Conservation (phyloP, 2,329 filamentous ascomycete species). For the Hypoxylon sp. region DNA sequence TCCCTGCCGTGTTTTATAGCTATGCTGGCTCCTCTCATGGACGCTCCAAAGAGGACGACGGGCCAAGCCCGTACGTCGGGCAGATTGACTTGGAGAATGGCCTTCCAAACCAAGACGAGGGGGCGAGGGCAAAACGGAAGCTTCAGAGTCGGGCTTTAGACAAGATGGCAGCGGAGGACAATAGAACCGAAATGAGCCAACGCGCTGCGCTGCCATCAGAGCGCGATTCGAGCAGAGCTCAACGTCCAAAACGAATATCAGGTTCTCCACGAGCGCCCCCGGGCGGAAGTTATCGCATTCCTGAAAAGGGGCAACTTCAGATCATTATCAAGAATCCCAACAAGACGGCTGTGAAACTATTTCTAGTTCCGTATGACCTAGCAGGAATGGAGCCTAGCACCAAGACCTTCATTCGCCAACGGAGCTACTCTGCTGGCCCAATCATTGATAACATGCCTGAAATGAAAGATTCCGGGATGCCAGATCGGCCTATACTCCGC, state of each 20-base stretch:
- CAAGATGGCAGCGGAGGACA: conserved; percentile 45
- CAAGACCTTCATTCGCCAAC: conserved; percentile 95
- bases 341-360: conserved; percentile 96
- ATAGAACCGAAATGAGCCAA: conserved; percentile 35
- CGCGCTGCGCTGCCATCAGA: conserved; percentile 38
- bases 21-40: conserved; percentile 75
- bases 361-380: conserved; percentile 91
- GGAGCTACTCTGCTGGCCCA: conserved; percentile 87
- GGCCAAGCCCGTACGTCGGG: conserved; percentile 94
- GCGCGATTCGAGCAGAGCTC: conserved; percentile 43
- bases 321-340: conserved; percentile 98
- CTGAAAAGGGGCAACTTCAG: conserved; percentile 90
- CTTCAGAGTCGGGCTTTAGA: conserved; percentile 55
- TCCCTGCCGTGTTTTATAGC: conserved; percentile 95
- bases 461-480: conserved; percentile 37
- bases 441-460: conserved; percentile 72
- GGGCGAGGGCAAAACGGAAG: conserved; percentile 57
- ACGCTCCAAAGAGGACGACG: conserved; percentile 74
- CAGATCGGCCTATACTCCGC: conserved; percentile 75
- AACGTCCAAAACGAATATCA: conserved; percentile 62
- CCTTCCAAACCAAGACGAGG: conserved; percentile 62
- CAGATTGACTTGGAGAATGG: conserved; percentile 89
- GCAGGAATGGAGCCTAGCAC: conserved; percentile 91
- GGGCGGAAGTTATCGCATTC: conserved; percentile 92
- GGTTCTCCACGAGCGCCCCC: conserved; percentile 73